Conservation (phyloP, 164 flowering plant species). For the Euptelea pleiosperma region DNA sequence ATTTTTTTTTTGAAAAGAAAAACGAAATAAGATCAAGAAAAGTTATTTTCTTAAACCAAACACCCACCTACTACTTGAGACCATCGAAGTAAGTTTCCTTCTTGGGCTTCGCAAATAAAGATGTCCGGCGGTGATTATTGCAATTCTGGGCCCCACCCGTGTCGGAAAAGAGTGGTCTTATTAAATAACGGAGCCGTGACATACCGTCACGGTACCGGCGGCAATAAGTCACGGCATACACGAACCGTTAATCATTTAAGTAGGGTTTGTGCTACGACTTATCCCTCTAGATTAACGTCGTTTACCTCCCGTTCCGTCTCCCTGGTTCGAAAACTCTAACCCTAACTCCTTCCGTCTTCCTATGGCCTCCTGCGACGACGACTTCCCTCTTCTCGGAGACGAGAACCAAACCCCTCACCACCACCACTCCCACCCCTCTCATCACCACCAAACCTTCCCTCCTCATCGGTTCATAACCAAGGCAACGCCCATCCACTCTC, state of each 20-base stretch:
- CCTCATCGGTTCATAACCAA: too few species aligned
- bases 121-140: too few species aligned
- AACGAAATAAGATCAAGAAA: too few species aligned
- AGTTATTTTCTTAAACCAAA: too few species aligned
- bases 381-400: slow-evolving; percentile 25
- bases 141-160: too few species aligned
- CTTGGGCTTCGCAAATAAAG: too few species aligned
- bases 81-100: too few species aligned
- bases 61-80: too few species aligned
- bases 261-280: slow-evolving; percentile 1
- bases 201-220: slow-evolving; percentile 39
- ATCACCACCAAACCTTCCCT: slow-evolving; percentile 16
- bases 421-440: slow-evolving; percentile 18
- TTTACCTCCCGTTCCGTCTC: slow-evolving; percentile 25
- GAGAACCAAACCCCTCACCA: slow-evolving; percentile 6
- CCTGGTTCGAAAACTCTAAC: slow-evolving; percentile 20
- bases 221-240: slow-evolving; percentile 23
- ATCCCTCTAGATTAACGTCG: slow-evolving; percentile 43
- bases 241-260: slow-evolving; percentile 31
- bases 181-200: slow-evolving; percentile 56
- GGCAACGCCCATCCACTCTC: slow-evolving; percentile 4
- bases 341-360: slow-evolving; percentile 9
- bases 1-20: too few species aligned
- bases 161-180: too few species aligned
- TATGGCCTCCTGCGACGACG: slow-evolving; percentile 41